Evolutionary conservation across 768 basidiomycete genomes (phyloP), one percentile per base, ranked within the genome.

Genomic region (Amanita pallidorosea): DNA sequence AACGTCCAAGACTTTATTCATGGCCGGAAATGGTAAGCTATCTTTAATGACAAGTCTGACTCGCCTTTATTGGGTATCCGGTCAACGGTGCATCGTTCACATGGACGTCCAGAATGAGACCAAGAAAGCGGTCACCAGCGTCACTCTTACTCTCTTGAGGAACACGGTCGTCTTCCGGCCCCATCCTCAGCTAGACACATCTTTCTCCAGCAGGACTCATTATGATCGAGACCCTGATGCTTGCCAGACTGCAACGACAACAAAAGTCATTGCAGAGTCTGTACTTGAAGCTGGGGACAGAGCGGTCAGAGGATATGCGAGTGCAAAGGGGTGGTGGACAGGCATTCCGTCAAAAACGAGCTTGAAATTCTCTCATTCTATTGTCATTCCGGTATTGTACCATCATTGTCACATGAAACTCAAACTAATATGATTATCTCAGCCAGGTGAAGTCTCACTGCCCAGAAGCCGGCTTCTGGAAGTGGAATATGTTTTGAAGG

Each of bases 321-420:
- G 85, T 37, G 85, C 81, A 20, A 83, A 81, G 58, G 92, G 91
- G 1, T 95, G 89, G 86, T 95, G 92, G 91, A 73, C 79, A 5
- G 93, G 93, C 7, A 80, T 94, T 5, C 65, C 70, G 12, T 69
- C 84, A 3, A 79, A 80, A 2, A 78, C 83, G 54, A 69, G 70
- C 5, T 66, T 72, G 7, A 72, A 79, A 17, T 88, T 91, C 63
- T 73, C 75, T 13, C 83, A 89, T 59, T 79, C 74, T 47, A 72
- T 96, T 6, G 60, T 77, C 7, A 59, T 94, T 37, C 91, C 92
- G 23, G 92, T 93, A 51, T 60, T 67, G 85, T 68, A 13, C 47
- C n/a, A 12, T 47, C 38, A 55, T 40, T 46, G 20, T 20, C 12
- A 36, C 45, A 41, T 25, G 18, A 22, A 17, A 44, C 23, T 22